Evolutionary conservation across 1,139 yeast genomes (phyloP), one percentile per base, ranked within the genome.

Genomic region (Saccharomycopsis hybrid): DNA sequence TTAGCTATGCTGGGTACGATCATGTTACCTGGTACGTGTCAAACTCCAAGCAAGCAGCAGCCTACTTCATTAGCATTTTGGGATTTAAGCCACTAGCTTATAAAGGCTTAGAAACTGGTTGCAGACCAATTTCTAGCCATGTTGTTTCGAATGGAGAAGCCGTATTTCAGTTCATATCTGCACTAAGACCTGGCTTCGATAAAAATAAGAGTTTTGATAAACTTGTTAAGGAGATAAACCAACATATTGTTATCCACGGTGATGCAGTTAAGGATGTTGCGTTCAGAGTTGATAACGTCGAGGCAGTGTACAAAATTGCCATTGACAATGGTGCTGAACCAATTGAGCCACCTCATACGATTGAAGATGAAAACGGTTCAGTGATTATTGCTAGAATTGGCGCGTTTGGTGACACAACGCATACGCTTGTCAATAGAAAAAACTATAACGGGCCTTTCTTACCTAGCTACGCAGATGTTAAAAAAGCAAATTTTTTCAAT

Each of bases 251-350:
- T n/a, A 60, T 59, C 4, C 95, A 86, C 62, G 90, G 94, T 1
- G 92, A 85, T 59, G 85, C 87, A 2, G 85, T 85, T 3, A 77
- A 79, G 63, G 94, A 86, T 61, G 77, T 86, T 7, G 75, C 87
- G 0, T 80, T 85, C 57, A 61, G 61, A 18, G 92, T 85, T 0
- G 69, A 66, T 4, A 67, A 80, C 58, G 77, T 77, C 4, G 72
- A 68, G 2, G 55, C 57, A 0, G 68, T 76, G 1, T 82, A 66
- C 55, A 53, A 63, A 0, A 65, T 65, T 37, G 86, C 92, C 0
- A 59, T 77, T 1, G 48, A 55, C 1, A 69, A 68, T 11, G 90
- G 90, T 0, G 92, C 86, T 1, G 64, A 61, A n/a, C 56, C 73
- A 0, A 62, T 80, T 2, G 55, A 61, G 30, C 57, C 58, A 11